Evolutionary conservation across 1,284 basidiomycete species (phyloP), one percentile per base, ranked within the genome.

Genomic region (Puccinia triticina): DNA sequence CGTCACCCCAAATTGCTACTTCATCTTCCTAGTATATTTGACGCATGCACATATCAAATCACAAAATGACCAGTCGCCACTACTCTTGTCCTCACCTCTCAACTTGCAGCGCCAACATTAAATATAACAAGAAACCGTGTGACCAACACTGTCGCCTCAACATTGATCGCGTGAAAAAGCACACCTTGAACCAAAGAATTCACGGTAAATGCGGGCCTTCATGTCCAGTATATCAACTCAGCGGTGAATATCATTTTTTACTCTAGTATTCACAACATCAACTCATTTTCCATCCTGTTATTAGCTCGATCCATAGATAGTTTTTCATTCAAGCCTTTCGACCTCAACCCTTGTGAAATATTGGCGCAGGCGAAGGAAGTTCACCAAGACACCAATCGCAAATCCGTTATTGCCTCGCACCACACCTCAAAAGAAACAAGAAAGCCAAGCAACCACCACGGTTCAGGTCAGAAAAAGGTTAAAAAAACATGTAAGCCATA

Each of bases 151-250:
- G 32, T 64, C 12, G 61, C 26, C 61, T 64, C 2, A 64, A 34
- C 16, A 32, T 21, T 7, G 4, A 5, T 64, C 32, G 32, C 18
- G 61, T 64, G 4, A 37, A 34, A 64, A 40, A 10, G 1, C 61
- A 64, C 37, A 64, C 61, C 61, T 64, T 64, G 21, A 64, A 64
- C 32, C 61, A 40, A 34, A 64, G 37, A 23, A 64, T 64, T 37
- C 61, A 64, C 26, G 16, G 14, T 16, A 64, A 64, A 5, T 64
- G 61, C 37, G 21, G 21, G 5, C 32, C 61, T 37, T 29, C 5
- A 2, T 64, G 61, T 64, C 61, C 61, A 3, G 61, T 37, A 3
- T 64, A 64, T 64, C 18, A 64, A 37, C 7, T 64, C 34, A 37
- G 21, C 14, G 61, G 61, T 64, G 29, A 40, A 21, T 34, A 12